Conservation (phyloP, 108 stramenopile species). For the Stephanodiscus minutulus region DNA sequence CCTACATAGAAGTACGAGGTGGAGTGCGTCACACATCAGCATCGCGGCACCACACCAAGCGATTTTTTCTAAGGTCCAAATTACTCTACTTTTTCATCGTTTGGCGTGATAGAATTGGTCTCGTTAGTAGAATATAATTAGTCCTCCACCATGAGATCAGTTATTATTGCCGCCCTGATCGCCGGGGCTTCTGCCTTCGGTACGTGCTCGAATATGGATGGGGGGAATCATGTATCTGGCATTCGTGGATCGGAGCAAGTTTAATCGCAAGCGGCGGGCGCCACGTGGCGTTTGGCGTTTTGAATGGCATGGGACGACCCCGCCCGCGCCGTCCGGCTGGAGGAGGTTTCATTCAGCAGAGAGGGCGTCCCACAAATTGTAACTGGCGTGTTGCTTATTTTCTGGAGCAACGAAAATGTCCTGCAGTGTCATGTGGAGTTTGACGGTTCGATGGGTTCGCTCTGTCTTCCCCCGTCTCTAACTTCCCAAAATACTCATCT, state of each 20-base stretch:
- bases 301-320: not conserved
- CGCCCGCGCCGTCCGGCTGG: no score
- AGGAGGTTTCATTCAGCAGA: no score
- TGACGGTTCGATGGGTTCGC: no score
- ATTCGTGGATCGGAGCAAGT: not conserved
- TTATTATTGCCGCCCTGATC: constrained; percentile 56
- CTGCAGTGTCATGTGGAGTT: no score
- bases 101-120: no score
- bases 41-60: not conserved
- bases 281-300: constrained; percentile 14
- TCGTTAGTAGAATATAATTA: not conserved
- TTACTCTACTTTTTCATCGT: not conserved
- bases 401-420: no score
- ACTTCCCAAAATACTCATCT: no score
- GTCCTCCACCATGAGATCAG: constrained; percentile 60
- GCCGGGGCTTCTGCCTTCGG: constrained; percentile 73
- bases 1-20: constrained; percentile 1
- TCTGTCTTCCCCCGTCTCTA: no score
- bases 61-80: not conserved
- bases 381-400: no score
- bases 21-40: constrained; percentile 8
- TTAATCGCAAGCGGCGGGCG: not conserved
- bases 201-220: constrained; percentile 39
- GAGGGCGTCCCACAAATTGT: no score
- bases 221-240: not conserved